Evolutionary conservation across 176 grass and related monocot genomes (phyloP).

Genomic region (Bonia amplexicaulis): DNA sequence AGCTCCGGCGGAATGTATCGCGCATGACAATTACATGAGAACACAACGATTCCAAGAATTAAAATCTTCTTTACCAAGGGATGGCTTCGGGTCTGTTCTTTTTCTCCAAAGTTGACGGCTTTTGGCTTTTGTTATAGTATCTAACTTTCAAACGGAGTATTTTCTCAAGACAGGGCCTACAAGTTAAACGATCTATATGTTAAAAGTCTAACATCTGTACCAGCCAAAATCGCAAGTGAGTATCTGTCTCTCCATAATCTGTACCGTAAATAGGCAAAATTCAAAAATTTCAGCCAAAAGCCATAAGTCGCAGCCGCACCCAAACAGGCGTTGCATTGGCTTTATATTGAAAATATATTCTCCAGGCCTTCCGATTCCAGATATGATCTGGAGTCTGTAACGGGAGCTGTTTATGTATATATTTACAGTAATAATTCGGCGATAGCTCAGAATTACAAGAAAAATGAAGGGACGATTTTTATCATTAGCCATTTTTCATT

Average conservation of each 20-base stretch:
- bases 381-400: background rate
- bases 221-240: no score
- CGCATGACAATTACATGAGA: background rate
- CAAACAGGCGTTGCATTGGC: background rate
- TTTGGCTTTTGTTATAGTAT: no score
- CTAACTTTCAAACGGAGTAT: no score
- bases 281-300: no score
- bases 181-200: no score
- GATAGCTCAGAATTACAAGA: background rate
- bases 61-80: background rate
- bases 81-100: no score
- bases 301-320: no score
- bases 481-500: constrained; percentile 15
- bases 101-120: no score
- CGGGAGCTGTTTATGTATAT: background rate
- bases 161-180: no score
- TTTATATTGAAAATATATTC: background rate
- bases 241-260: no score
- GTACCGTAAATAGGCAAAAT: no score
- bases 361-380: background rate
- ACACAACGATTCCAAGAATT: background rate
- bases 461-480: background rate
- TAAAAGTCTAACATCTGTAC: no score
- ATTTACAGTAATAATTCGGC: constrained; percentile 20
- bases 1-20: background rate